phyloP scores from a whole-genome alignment of 2,329 filamentous ascomycete species.

The Neoascochyta sp. region DNA sequence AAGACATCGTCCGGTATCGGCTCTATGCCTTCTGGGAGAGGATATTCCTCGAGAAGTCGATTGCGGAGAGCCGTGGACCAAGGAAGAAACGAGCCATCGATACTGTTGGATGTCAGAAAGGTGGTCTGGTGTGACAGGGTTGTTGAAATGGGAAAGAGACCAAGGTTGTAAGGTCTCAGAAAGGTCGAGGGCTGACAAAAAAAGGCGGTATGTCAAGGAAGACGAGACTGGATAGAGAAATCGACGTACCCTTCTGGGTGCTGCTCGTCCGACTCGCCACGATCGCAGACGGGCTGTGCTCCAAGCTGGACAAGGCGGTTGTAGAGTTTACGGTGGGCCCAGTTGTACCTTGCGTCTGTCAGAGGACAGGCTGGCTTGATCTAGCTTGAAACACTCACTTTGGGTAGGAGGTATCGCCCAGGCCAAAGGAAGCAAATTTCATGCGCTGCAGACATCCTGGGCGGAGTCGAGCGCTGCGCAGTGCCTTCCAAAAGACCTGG shows the following conservation, averaged over 20 bases:
- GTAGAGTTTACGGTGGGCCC: slow-evolving; percentile 82
- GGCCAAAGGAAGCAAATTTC: slow-evolving; percentile 79
- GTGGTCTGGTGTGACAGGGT: neutral
- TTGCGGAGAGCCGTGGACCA: slow-evolving; percentile 70
- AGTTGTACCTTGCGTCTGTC: slow-evolving; percentile 68
- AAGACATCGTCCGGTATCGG: slow-evolving; percentile 72
- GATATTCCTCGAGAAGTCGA: slow-evolving; percentile 63
- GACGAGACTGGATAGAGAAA: too few relatives aligned
- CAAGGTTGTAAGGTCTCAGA: too few relatives aligned
- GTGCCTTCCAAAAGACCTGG: slow-evolving; percentile 75
- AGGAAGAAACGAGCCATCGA: slow-evolving; percentile 75
- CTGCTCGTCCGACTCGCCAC: slow-evolving; percentile 88
- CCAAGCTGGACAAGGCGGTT: slow-evolving; percentile 82
- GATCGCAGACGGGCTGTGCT: slow-evolving; percentile 68
- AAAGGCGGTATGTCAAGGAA: too few relatives aligned
- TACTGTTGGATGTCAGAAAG: slow-evolving; percentile 46
- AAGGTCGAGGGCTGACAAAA: too few relatives aligned
- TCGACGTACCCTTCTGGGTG: slow-evolving; percentile 84
- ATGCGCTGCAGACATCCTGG: slow-evolving; percentile 65
- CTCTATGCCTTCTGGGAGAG: slow-evolving; percentile 61
- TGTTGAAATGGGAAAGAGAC: too few relatives aligned
- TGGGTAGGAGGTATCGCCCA: slow-evolving; percentile 91
- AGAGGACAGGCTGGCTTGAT: too few relatives aligned
- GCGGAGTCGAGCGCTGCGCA: slow-evolving; percentile 74
- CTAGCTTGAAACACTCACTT: slow-evolving; percentile 64